Percentiles rank a stretch among this genome's conserved stretches.
These are phyloP conservation scores for Hypoxylon rubiginosum DNA, from an alignment of 2,329 filamentous ascomycete genomes.

Conservation along the genomic window DNA sequence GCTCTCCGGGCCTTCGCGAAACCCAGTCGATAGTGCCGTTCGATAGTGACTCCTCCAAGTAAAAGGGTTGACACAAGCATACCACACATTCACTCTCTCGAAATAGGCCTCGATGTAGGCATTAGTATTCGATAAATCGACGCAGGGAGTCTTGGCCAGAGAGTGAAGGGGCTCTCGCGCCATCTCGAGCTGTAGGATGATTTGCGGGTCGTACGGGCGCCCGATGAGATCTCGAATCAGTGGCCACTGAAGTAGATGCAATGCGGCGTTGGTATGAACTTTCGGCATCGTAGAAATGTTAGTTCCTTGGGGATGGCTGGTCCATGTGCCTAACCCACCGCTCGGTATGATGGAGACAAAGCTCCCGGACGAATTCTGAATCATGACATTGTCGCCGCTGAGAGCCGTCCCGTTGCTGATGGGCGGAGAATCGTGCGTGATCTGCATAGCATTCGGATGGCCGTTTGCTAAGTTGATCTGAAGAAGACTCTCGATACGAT, in stretches of 20 bases:
- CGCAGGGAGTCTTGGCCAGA: slow-evolving; percentile 72
- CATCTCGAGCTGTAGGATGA: slow-evolving; percentile 86
- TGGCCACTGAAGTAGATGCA: slow-evolving; percentile 84
- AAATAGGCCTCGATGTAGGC: slow-evolving; percentile 86
- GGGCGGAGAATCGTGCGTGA: slow-evolving; percentile 73
- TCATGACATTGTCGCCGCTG: slow-evolving; percentile 69
- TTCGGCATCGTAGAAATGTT: slow-evolving; percentile 92
- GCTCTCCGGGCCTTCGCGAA: slow-evolving; percentile 83
- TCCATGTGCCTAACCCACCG: slow-evolving; percentile 80
- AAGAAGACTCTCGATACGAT: slow-evolving; percentile 82
- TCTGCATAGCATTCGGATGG: slow-evolving; percentile 64
- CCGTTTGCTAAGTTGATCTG: slow-evolving; percentile 73
- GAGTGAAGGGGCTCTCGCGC: slow-evolving; percentile 79
- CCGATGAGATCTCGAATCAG: slow-evolving; percentile 83
- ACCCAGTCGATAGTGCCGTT: slow-evolving; percentile 79
- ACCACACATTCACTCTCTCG: slow-evolving; percentile 85
- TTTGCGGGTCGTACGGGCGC: slow-evolving; percentile 82
- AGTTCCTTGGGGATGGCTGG: slow-evolving; percentile 62
- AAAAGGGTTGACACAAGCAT: slow-evolving; percentile 86
- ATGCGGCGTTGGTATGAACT: slow-evolving; percentile 82
- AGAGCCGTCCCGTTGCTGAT: slow-evolving; percentile 74
- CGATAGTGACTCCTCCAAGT: slow-evolving; percentile 83
- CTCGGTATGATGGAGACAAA: slow-evolving; percentile 70
- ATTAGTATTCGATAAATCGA: slow-evolving; percentile 80
- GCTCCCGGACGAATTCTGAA: slow-evolving; percentile 58